Evolutionary conservation across 176 grass and related monocot species (phyloP).

Genomic region (Thalia dealbata): DNA sequence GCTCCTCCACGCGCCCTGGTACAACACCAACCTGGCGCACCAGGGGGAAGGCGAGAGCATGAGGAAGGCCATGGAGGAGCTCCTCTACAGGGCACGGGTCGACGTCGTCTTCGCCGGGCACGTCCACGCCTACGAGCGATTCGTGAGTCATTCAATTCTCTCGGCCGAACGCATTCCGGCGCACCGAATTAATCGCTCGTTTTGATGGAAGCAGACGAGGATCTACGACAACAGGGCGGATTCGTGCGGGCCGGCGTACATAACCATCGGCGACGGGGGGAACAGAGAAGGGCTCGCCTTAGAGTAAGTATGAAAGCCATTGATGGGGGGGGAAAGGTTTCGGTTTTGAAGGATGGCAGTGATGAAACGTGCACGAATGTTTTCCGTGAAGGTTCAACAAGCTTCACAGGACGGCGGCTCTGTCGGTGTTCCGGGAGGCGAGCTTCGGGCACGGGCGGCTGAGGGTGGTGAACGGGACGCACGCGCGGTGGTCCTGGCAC

Average conservation of each 20-base stretch:
- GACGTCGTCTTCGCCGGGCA: slow-evolving; percentile 80
- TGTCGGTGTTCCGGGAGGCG: slow-evolving; percentile 54
- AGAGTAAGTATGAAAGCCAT: slow-evolving; percentile 36
- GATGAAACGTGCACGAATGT: not conserved
- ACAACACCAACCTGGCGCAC: slow-evolving; percentile 82
- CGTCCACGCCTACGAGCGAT: slow-evolving; percentile 90
- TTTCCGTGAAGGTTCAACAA: slow-evolving; percentile 65
- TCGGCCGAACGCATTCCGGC: not conserved
- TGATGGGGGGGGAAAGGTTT: not conserved
- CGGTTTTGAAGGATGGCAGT: not conserved
- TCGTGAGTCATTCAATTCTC: slow-evolving; percentile 37
- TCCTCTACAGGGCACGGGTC: slow-evolving; percentile 52
- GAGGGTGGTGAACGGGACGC: slow-evolving; percentile 49
- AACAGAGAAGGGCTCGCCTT: slow-evolving; percentile 97
- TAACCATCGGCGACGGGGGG: slow-evolving; percentile 91
- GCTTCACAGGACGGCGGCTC: slow-evolving; percentile 40
- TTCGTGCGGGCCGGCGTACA: slow-evolving; percentile 60
- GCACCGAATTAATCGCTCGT: not conserved
- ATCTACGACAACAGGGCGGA: slow-evolving; percentile 50
- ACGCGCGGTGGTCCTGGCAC: slow-evolving; percentile 85
- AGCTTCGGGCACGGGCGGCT: slow-evolving; percentile 85
- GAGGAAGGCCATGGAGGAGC: slow-evolving; percentile 62
- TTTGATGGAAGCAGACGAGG: slow-evolving; percentile 34
- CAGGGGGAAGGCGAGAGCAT: slow-evolving; percentile 71
- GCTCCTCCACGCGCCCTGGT: slow-evolving; percentile 75